Evolutionary conservation across 2,329 filamentous ascomycete genomes (phyloP).

Genomic region (Fusarium sp.): DNA sequence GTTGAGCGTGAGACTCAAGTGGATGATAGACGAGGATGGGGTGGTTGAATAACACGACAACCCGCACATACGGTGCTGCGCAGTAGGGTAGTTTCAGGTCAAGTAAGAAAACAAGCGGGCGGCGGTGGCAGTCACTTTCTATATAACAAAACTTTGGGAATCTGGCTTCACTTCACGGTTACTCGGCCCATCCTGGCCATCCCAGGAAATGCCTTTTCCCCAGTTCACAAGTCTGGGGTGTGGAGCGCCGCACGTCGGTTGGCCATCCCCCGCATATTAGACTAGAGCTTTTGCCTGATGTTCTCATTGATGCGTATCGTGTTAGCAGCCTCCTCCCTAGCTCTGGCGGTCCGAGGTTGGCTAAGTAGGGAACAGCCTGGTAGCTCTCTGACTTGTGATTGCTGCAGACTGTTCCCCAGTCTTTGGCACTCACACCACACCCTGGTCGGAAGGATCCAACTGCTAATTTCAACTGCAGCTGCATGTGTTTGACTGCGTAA

Average conservation of each 20-base stretch:
- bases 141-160: slow-evolving; percentile 39
- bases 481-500: slow-evolving; percentile 9
- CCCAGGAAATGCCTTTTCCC: slow-evolving; percentile 24
- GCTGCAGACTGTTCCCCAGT: slow-evolving; percentile 6
- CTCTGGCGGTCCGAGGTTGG: slow-evolving; percentile 35
- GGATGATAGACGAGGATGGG: slow-evolving; percentile 20
- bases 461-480: slow-evolving; percentile 24
- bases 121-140: slow-evolving; percentile 47
- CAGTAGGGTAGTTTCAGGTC: slow-evolving; percentile 43
- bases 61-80: slow-evolving; percentile 17
- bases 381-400: slow-evolving; percentile 32
- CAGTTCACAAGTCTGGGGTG: slow-evolving; percentile 39
- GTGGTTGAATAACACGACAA: slow-evolving; percentile 25
- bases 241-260: slow-evolving; percentile 44
- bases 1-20: slow-evolving; percentile 18
- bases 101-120: slow-evolving; percentile 12
- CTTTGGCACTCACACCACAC: slow-evolving; percentile 1
- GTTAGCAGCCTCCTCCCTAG: slow-evolving; percentile 35
- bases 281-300: slow-evolving; percentile 44
- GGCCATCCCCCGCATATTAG: slow-evolving; percentile 45
- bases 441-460: slow-evolving; percentile 30
- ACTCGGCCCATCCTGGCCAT: slow-evolving; percentile 22
- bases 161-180: slow-evolving; percentile 3
- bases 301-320: slow-evolving; percentile 43
- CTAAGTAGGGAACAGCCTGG: slow-evolving; percentile 9